phyloP scores from a whole-genome alignment of 2,329 filamentous ascomycete species.

The Fusarium cicatricum region DNA sequence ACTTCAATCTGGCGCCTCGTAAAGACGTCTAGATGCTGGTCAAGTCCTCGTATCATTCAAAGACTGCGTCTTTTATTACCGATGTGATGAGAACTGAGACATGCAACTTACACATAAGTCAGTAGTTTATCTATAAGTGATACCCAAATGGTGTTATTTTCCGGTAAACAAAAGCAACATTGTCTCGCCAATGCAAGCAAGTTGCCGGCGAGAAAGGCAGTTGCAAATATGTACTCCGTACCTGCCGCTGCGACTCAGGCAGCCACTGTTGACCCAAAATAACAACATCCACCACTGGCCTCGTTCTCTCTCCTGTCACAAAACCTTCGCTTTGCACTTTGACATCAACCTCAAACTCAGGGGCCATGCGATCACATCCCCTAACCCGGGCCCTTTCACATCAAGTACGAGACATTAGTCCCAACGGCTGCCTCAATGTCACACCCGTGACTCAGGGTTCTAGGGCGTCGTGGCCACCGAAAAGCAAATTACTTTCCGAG shows the following conservation, averaged over 20 bases:
- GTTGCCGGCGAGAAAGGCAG: not conserved
- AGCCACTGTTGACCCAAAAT: constrained; percentile 15
- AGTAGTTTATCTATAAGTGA: not conserved
- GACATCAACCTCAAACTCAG: not conserved
- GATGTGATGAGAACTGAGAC: no score
- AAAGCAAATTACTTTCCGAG: constrained; percentile 29
- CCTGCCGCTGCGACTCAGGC: not conserved
- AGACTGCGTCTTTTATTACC: not conserved
- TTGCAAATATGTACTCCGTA: no score
- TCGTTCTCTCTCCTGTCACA: constrained; percentile 13
- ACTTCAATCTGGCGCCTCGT: no score
- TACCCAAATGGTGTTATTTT: no score
- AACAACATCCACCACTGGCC: not conserved
- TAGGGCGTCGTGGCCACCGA: constrained; percentile 1
- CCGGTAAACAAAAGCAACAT: no score
- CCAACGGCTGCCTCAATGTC: not conserved
- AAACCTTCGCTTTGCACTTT: not conserved
- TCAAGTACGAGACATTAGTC: constrained; percentile 1
- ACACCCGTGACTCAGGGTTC: not conserved
- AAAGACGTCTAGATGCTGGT: no score
- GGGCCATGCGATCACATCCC: not conserved
- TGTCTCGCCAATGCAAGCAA: not conserved
- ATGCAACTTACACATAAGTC: no score
- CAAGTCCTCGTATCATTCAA: no score
- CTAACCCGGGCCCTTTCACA: not conserved